A percentile compares a stretch with the other conserved stretches of the same genome.
Evolutionary conservation across 495 filamentous ascomycete genomes (phyloP).

Genomic region (Penicillium samsonianum): DNA sequence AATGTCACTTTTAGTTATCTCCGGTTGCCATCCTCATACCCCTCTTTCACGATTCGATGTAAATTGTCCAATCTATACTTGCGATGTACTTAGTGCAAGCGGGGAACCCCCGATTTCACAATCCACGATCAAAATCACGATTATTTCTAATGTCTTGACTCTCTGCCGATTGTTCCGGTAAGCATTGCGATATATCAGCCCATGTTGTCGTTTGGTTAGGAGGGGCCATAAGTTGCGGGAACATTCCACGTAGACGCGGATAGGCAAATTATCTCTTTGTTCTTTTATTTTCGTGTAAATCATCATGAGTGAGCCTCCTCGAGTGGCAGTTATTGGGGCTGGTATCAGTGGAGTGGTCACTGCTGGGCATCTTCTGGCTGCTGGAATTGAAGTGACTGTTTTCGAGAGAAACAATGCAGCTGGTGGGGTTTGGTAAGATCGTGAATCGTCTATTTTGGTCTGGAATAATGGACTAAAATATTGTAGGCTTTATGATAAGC

Average conservation of each 20-base stretch:
- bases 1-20: background rate
- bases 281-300: background rate
- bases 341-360: slow-evolving; percentile 67
- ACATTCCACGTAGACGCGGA: background rate
- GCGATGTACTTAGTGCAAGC: background rate
- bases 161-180: slow-evolving; percentile 17
- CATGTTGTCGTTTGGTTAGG: background rate
- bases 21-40: background rate
- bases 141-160: background rate
- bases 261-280: background rate
- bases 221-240: background rate
- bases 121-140: slow-evolving; percentile 17
- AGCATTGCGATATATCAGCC: slow-evolving; percentile 19
- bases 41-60: slow-evolving; percentile 4
- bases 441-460: background rate
- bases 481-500: slow-evolving; percentile 59
- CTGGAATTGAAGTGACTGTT: slow-evolving; percentile 61
- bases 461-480: background rate
- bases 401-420: slow-evolving; percentile 61
- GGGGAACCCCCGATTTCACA: slow-evolving; percentile 15
- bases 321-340: slow-evolving; percentile 68
- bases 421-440: slow-evolving; percentile 62
- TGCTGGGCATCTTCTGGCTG: slow-evolving; percentile 60
- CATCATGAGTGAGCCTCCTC: slow-evolving; percentile 31
- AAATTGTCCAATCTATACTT: slow-evolving; percentile 1